Evolutionary conservation across 2,329 filamentous ascomycete genomes (phyloP).

Genomic region (Phyllosticta citrichinensis): DNA sequence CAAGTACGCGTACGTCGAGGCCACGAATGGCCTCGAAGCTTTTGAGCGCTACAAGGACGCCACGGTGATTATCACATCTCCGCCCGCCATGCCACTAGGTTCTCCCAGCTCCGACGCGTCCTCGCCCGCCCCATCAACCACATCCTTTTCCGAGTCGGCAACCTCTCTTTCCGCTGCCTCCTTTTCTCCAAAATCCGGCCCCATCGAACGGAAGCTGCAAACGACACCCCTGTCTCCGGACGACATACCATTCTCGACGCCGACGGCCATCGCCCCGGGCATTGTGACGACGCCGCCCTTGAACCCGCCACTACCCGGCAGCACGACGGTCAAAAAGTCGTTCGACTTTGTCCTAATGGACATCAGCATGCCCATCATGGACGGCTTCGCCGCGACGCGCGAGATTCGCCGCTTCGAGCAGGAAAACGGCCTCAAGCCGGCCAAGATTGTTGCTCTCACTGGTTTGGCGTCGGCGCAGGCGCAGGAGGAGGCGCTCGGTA

Average conservation of each 20-base stretch:
- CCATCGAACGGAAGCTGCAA: not conserved
- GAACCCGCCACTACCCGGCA: slow-evolving; percentile 9
- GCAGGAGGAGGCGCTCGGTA: slow-evolving; percentile 41
- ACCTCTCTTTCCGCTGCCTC: not conserved
- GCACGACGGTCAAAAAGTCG: slow-evolving; percentile 10
- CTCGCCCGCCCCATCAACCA: not conserved
- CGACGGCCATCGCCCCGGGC: no score
- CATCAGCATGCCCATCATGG: slow-evolving; percentile 47
- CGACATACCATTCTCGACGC: not conserved
- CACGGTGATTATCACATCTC: not conserved
- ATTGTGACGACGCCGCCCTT: not conserved
- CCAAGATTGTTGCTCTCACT: slow-evolving; percentile 44
- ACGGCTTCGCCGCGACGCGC: slow-evolving; percentile 41
- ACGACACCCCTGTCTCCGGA: not conserved
- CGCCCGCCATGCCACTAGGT: not conserved
- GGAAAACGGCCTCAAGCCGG: slow-evolving; percentile 30
- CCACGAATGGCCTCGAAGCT: slow-evolving; percentile 27
- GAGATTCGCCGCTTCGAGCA: slow-evolving; percentile 40
- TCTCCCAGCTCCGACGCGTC: not conserved
- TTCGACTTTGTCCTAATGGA: slow-evolving; percentile 36
- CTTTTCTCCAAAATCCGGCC: not conserved
- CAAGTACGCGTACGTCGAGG: slow-evolving; percentile 23
- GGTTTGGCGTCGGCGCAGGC: slow-evolving; percentile 42
- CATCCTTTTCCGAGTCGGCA: not conserved
- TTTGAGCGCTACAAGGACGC: slow-evolving; percentile 21